Percentiles rank a stretch among this genome's conserved stretches.
Evolutionary conservation across 2,329 filamentous ascomycete species (phyloP).

Genomic region (Penicillium decumbens): DNA sequence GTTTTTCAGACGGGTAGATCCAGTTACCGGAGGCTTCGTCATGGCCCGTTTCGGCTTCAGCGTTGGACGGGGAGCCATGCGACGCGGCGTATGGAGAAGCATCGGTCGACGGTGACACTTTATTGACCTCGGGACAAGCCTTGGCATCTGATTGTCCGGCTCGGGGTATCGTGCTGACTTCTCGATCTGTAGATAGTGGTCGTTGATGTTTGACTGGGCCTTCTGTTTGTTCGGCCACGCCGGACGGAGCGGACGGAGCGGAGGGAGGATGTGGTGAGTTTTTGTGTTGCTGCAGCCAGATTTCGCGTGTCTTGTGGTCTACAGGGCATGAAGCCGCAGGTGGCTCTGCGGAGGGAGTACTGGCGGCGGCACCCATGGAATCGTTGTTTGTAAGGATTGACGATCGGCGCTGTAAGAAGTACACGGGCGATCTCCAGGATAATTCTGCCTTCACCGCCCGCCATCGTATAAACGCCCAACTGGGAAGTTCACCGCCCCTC

Average conservation of each 20-base stretch:
- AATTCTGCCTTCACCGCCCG: slow-evolving; percentile 25
- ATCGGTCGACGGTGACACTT: slow-evolving; percentile 29
- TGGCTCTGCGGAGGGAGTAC: slow-evolving; percentile 30
- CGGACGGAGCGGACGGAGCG: slow-evolving; percentile 14
- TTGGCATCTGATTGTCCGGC: slow-evolving; percentile 36
- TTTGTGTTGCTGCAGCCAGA: slow-evolving; percentile 65
- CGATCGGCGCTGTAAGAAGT: slow-evolving; percentile 13
- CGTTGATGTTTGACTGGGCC: slow-evolving; percentile 30
- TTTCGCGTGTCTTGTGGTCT: slow-evolving; percentile 80
- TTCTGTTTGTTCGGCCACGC: slow-evolving; percentile 25
- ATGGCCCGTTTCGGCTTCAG: slow-evolving; percentile 70
- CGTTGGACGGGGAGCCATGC: slow-evolving; percentile 57
- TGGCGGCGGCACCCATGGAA: slow-evolving; percentile 38
- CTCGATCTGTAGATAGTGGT: slow-evolving; percentile 62
- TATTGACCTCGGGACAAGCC: slow-evolving; percentile 22
- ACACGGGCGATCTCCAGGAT: slow-evolving; percentile 11
- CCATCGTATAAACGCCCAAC: slow-evolving; percentile 15
- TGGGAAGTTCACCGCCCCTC: slow-evolving; percentile 14
- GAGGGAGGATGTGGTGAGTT: slow-evolving; percentile 35
- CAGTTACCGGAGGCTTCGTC: slow-evolving; percentile 74
- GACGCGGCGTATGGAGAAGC: slow-evolving; percentile 27
- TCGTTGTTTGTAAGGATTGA: slow-evolving; percentile 11
- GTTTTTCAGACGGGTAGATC: slow-evolving; percentile 94
- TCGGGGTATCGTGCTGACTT: slow-evolving; percentile 74
- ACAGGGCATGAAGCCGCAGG: slow-evolving; percentile 65